phyloP scores from a whole-genome alignment of 2,329 filamentous ascomycete species.

The Sphaerulina vaccinii region DNA sequence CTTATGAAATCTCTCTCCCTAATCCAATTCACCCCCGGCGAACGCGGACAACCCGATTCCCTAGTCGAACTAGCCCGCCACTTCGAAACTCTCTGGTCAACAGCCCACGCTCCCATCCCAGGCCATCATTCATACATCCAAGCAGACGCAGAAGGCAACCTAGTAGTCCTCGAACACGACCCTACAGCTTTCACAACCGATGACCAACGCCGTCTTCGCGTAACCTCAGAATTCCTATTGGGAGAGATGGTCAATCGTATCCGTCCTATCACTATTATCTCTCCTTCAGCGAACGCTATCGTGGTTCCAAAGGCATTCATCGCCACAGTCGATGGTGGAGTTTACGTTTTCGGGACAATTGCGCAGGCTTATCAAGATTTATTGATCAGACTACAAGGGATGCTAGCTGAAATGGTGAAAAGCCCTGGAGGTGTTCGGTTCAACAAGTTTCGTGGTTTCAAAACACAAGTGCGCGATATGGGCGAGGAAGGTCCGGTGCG shows the following conservation, averaged over 20 bases:
- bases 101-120: conserved; percentile 67
- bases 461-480: conserved; percentile 63
- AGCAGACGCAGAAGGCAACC: conserved; percentile 82
- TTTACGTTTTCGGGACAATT: conserved; percentile 87
- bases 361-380: conserved; percentile 70
- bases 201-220: conserved; percentile 67
- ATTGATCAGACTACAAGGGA: conserved; percentile 75
- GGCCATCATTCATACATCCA: conserved; percentile 75
- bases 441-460: conserved; percentile 76
- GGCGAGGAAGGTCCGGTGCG: conserved; percentile 70
- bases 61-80: conserved; percentile 76
- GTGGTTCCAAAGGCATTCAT: conserved; percentile 83
- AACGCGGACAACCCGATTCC: conserved; percentile 53
- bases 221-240: conserved; percentile 77
- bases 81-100: conserved; percentile 78
- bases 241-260: conserved; percentile 95
- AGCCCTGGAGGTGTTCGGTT: conserved; percentile 75
- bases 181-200: conserved; percentile 69
- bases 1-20: conserved; percentile 90
- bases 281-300: conserved; percentile 61
- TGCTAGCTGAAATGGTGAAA: conserved; percentile 64
- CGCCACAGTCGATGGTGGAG: conserved; percentile 84
- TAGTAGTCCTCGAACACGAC: conserved; percentile 77
- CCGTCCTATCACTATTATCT: conserved; percentile 64
- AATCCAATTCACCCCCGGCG: conserved; percentile 66